Evolutionary conservation across 805 yeast species (phyloP), one percentile per base, ranked within the genome.

Genomic region (Teunomyces aglyptinius): DNA sequence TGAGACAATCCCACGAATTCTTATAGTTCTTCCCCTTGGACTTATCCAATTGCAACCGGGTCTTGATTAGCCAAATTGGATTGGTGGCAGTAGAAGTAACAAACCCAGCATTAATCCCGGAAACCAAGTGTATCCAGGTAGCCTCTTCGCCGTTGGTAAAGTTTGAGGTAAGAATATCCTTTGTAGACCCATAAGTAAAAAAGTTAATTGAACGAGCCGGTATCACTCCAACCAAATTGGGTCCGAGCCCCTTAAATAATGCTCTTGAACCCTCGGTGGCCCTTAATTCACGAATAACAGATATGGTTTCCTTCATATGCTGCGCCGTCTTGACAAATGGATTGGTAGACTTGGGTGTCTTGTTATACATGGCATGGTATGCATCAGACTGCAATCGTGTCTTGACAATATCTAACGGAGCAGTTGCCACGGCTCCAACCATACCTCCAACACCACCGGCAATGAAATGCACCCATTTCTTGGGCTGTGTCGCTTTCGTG

Each of bases 121-220:
- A 82, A 32, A 82, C 60, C 46, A 95, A 71, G 68, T 94, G 98
- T 16, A 94, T 81, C 80, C 89, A 81, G 0, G 97, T 82, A 12
- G 83, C 82, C 58, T 91, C 96, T 48, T 84, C 65, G 10, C 91
- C 90, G 44, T 85, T 65, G 64, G 86, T 85, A 66, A 89, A 81
- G 38, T 77, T 72, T 15, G 70, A 69, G 6, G 89, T 76, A n/a
- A 90, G 65, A 12, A 86, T 43, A 19, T 87, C 92, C 59, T 94
- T 94, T 4, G 95, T 82, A n/a, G 88, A 75, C n/a, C 97, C 96
- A 64, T 94, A 94, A 0, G 97, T 89, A 74, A 91, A 91, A 64
- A 94, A 94, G 66, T 94, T 94, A 53, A 94, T 95, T 24, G 97
- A 86, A 64, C 99, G 78, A 1, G 99, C 98, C 0, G 99, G 99